Evolutionary conservation across 306 rosid species (phyloP).

Genomic region (Vicia faba): DNA sequence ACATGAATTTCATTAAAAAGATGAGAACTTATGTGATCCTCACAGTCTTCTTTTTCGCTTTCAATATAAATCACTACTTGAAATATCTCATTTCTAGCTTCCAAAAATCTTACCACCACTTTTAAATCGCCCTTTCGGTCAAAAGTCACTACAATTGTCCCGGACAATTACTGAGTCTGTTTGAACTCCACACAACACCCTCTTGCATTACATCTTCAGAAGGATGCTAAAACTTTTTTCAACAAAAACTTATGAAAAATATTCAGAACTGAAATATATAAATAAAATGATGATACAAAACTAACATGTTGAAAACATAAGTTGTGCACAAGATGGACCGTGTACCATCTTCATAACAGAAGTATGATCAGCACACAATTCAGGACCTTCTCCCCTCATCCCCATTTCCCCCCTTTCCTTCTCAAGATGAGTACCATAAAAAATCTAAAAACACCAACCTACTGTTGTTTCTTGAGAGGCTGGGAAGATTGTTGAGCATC

Average conservation of each 20-base stretch:
- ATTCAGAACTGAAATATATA: slow-evolving; percentile 21
- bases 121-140: no score
- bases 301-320: slow-evolving; percentile 30
- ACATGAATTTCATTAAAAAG: no score
- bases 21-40: no score
- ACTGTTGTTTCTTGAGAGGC: slow-evolving; percentile 68
- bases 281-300: slow-evolving; percentile 23
- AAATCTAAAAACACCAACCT: slow-evolving; percentile 29
- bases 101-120: no score
- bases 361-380: slow-evolving; percentile 30
- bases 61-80: no score
- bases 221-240: slow-evolving; percentile 2
- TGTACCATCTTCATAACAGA: slow-evolving; percentile 26
- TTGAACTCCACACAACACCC: no score
- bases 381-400: slow-evolving; percentile 45
- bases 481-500: slow-evolving; percentile 51
- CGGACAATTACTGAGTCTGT: no score
- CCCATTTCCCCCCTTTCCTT: slow-evolving; percentile 33
- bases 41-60: no score
- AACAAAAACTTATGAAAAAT: slow-evolving; percentile 1
- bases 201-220: neutral
- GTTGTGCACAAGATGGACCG: slow-evolving; percentile 29
- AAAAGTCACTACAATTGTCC: no score
- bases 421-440: slow-evolving; percentile 26
- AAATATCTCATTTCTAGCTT: no score